phyloP scores from a whole-genome alignment of 169 alveolate species.

The Plasmodium yoelii region DNA sequence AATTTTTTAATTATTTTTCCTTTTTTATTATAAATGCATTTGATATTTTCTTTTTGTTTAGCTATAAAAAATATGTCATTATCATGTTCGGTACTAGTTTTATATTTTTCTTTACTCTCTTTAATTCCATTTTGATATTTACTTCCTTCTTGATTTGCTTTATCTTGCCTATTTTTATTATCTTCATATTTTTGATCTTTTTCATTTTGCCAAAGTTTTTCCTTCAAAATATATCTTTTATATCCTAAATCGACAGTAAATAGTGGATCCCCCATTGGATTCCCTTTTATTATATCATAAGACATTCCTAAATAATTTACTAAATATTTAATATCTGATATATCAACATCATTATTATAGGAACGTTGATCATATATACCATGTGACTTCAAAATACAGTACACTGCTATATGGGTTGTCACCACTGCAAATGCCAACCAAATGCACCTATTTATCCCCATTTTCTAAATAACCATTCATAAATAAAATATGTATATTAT shows the following conservation, averaged over 20 bases:
- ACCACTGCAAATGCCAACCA: constrained; percentile 9
- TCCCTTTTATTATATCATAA: constrained; percentile 86
- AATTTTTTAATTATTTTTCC: constrained; percentile 22
- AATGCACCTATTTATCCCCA: constrained; percentile 11
- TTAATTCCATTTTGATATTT: background rate
- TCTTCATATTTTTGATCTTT: constrained; percentile 80
- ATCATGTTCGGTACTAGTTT: background rate
- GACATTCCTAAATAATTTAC: constrained; percentile 86
- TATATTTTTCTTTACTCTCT: background rate
- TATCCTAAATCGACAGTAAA: constrained; percentile 87
- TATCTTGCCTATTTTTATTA: background rate
- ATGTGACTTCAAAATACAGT: constrained; percentile 10
- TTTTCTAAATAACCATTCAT: constrained; percentile 1
- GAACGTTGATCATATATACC: constrained; percentile 19
- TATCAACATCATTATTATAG: constrained; percentile 18
- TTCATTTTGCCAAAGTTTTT: constrained; percentile 21
- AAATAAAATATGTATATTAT: background rate
- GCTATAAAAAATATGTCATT: constrained; percentile 3
- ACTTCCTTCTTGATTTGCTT: background rate
- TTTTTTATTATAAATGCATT: constrained; percentile 19
- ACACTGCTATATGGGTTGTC: constrained; percentile 6
- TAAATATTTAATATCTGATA: constrained; percentile 27
- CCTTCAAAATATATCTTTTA: constrained; percentile 80
- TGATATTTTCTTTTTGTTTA: background rate
- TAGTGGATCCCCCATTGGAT: constrained; percentile 89